These are phyloP conservation scores for Lenwebbia sp. DNA, from an alignment of 345 rosid genomes.

Conservation along the genomic window DNA sequence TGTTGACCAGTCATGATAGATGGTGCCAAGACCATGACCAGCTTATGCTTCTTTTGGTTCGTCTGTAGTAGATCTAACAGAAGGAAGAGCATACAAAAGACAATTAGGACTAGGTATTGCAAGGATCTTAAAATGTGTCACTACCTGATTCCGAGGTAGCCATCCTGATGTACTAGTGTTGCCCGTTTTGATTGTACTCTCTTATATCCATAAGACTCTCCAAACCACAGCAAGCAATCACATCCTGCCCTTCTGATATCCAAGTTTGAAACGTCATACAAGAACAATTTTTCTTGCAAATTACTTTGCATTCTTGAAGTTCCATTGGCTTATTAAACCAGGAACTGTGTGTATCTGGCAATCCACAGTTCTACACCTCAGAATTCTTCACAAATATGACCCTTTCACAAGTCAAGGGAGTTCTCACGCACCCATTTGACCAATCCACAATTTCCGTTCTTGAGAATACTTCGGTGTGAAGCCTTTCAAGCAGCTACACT, in stretches of 20 bases:
- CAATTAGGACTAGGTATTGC: not conserved
- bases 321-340: slow-evolving; percentile 9
- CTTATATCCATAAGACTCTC: slow-evolving; percentile 1
- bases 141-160: slow-evolving; percentile 1
- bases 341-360: slow-evolving; percentile 27
- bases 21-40: not conserved
- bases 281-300: slow-evolving; percentile 36
- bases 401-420: slow-evolving; percentile 9
- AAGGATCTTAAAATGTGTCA: not conserved
- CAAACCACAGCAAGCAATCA: not conserved
- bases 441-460: slow-evolving; percentile 15
- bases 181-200: not conserved
- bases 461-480: slow-evolving; percentile 18
- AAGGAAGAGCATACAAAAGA: not conserved
- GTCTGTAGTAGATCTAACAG: not conserved
- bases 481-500: slow-evolving; percentile 31
- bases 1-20: not conserved
- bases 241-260: slow-evolving; percentile 20
- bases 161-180: not conserved
- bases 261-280: slow-evolving; percentile 34
- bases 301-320: slow-evolving; percentile 17
- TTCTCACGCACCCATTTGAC: slow-evolving; percentile 30
- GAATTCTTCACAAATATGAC: slow-evolving; percentile 17
- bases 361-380: slow-evolving; percentile 16
- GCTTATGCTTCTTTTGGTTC: not conserved